Conservation (phyloP, 2,329 filamentous ascomycete species). For the Talaromyces funiculosus region DNA sequence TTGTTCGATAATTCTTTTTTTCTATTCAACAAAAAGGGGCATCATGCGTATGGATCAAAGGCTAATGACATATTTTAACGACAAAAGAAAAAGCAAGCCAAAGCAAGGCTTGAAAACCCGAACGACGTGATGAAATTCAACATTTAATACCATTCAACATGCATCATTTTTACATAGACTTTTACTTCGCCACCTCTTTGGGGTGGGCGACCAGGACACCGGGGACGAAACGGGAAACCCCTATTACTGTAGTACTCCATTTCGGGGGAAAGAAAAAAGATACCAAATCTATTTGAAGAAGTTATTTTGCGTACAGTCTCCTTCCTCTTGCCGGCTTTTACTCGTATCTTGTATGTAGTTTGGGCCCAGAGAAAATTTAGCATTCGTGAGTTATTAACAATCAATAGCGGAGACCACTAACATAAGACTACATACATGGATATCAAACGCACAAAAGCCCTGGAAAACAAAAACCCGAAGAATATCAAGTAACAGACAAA, state of each 20-base stretch:
- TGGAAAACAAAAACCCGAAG: neutral
- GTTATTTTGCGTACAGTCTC: too few relatives aligned
- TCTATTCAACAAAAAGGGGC: neutral
- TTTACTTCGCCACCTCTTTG: neutral
- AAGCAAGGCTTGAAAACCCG: neutral
- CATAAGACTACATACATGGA: neutral
- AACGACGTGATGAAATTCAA: conserved; percentile 16
- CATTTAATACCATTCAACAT: conserved; percentile 17
- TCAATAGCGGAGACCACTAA: neutral
- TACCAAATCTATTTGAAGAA: neutral
- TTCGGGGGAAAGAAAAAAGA: neutral
- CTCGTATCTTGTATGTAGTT: too few relatives aligned
- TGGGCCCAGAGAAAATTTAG: neutral
- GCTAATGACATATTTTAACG: conserved; percentile 6
- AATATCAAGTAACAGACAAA: neutral
- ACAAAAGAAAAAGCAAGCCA: neutral
- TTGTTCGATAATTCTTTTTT: too few relatives aligned
- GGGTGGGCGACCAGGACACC: too few relatives aligned
- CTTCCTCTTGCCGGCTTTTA: too few relatives aligned
- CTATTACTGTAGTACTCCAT: neutral
- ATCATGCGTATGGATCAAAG: too few relatives aligned
- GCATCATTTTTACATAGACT: conserved; percentile 4
- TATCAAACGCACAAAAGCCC: neutral
- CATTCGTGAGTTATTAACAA: neutral
- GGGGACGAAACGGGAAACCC: neutral